These are phyloP conservation scores for Botryotinia calthae DNA, from an alignment of 2,329 filamentous ascomycete genomes.

Conservation along the genomic window DNA sequence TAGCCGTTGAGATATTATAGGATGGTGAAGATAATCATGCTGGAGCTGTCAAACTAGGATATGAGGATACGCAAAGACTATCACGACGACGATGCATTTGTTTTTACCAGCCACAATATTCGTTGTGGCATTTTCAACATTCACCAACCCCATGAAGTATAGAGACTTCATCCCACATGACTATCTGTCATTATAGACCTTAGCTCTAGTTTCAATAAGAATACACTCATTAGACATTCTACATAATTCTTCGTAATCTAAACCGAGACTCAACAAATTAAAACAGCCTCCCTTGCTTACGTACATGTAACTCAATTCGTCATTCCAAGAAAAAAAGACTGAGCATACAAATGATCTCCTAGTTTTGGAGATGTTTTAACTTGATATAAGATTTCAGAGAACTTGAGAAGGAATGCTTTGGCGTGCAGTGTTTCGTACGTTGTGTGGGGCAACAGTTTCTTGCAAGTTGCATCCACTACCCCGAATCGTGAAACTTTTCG, in stretches of 20 bases:
- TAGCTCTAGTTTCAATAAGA: not conserved
- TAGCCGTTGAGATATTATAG: not conserved
- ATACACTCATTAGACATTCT: not conserved
- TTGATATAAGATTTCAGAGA: not conserved
- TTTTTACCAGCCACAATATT: not conserved
- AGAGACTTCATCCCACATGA: not conserved
- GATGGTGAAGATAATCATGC: not conserved
- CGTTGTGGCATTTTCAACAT: not conserved
- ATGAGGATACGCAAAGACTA: not conserved
- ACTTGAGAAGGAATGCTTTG: not conserved
- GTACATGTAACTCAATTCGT: not conserved
- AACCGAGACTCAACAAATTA: not conserved
- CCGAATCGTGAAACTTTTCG: not conserved
- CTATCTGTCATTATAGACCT: not conserved
- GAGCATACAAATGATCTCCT: not conserved
- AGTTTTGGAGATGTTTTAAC: not conserved
- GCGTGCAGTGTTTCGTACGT: not conserved
- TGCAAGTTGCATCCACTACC: not conserved
- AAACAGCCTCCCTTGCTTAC: not conserved
- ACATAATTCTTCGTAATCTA: not conserved
- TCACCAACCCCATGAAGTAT: not conserved
- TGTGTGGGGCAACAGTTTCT: not conserved
- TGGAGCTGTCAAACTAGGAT: not conserved
- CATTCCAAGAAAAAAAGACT: not conserved
- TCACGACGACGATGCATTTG: not conserved